phyloP scores from a whole-genome alignment of 2,329 filamentous ascomycete genomes.

The Colletotrichum gigasporum region DNA sequence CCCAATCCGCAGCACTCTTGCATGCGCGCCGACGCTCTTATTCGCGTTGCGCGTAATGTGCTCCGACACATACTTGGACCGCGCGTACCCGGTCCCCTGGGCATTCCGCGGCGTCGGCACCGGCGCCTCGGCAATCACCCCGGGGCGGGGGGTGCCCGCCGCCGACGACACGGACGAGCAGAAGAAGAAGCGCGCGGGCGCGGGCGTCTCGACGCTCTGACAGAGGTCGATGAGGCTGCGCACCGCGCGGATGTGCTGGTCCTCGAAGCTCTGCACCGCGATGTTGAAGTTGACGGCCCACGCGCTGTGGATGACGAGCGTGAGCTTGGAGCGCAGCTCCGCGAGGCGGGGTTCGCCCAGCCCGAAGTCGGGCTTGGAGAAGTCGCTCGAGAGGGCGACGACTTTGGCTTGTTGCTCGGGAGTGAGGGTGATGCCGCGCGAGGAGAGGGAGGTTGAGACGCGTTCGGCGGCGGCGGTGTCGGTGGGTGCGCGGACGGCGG shows the following conservation, averaged over 20 bases:
- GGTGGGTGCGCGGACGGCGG: constrained; percentile 55
- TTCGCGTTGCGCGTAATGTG: constrained; percentile 44
- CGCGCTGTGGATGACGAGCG: constrained; percentile 33
- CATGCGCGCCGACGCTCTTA: constrained; percentile 9
- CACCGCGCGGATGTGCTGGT: constrained; percentile 38
- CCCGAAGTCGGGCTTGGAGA: constrained; percentile 50
- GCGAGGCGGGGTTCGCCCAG: constrained; percentile 40
- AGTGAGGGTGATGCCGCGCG: constrained; percentile 39
- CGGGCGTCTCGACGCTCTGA: constrained; percentile 36
- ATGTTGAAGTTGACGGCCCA: constrained; percentile 36
- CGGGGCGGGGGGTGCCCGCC: not conserved
- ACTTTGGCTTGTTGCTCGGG: constrained; percentile 39
- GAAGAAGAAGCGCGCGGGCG: not conserved
- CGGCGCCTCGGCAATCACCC: constrained; percentile 34
- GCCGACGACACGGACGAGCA: constrained; percentile 18
- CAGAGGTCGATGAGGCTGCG: constrained; percentile 45
- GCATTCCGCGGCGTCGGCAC: constrained; percentile 40
- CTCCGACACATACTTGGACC: constrained; percentile 58
- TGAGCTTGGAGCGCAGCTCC: constrained; percentile 40
- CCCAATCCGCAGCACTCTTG: constrained; percentile 46
- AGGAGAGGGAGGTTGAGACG: constrained; percentile 41
- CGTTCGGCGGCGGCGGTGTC: constrained; percentile 40
- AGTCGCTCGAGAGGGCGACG: constrained; percentile 48
- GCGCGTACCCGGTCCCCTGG: constrained; percentile 59
- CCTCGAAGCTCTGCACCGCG: constrained; percentile 30